These are phyloP conservation scores for Trichoderma gracile DNA, from an alignment of 2,329 filamentous ascomycete species.

Conservation along the genomic window DNA sequence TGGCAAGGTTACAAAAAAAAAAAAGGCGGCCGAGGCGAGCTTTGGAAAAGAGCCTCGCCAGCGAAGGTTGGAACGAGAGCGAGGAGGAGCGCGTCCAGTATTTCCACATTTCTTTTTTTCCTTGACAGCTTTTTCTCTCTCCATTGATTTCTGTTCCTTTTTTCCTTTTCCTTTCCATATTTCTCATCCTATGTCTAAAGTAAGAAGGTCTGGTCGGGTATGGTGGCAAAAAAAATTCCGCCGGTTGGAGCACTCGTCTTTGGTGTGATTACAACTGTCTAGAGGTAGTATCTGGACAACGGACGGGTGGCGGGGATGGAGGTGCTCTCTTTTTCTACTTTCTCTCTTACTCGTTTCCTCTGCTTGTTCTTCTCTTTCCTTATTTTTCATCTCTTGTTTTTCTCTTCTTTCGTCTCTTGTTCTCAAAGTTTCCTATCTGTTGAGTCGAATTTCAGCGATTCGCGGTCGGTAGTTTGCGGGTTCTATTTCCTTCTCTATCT, in stretches of 20 bases:
- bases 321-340: slow-evolving; percentile 10
- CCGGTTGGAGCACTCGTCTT: slow-evolving; percentile 25
- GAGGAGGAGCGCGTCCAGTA: slow-evolving; percentile 6
- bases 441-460: slow-evolving; percentile 26
- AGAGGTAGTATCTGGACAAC: slow-evolving; percentile 16
- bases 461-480: slow-evolving; percentile 25
- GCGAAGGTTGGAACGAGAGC: slow-evolving; percentile 4
- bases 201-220: slow-evolving; percentile 23
- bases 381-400: neutral
- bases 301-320: slow-evolving; percentile 13
- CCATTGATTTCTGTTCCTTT: neutral
- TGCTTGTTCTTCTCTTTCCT: neutral
- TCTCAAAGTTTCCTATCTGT: slow-evolving; percentile 15
- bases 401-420: neutral
- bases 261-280: slow-evolving; percentile 26
- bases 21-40: slow-evolving; percentile 25
- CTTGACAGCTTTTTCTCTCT: too few species aligned
- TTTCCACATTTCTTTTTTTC: neutral
- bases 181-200: slow-evolving; percentile 25
- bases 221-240: slow-evolving; percentile 20
- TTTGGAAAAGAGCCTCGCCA: slow-evolving; percentile 24
- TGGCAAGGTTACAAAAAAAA: slow-evolving; percentile 24
- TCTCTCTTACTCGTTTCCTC: neutral
- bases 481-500: slow-evolving; percentile 14
- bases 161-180: slow-evolving; percentile 16